Evolutionary conservation across 2,329 filamentous ascomycete species (phyloP), one percentile per base, ranked within the genome.

Genomic region (Aspergillus ochraceus): DNA sequence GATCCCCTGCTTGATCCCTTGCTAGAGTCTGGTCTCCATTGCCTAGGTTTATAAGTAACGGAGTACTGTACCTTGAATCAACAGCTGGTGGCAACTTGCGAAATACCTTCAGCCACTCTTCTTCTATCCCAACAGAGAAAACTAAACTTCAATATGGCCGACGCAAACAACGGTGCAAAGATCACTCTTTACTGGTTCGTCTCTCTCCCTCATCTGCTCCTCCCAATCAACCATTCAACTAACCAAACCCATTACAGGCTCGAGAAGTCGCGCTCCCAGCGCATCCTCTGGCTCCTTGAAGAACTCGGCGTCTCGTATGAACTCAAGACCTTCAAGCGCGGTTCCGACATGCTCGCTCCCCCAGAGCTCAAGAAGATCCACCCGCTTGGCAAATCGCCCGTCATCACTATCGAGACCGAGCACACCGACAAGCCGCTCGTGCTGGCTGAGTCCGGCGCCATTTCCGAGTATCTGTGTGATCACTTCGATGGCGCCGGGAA

Each of bases 211-310:
- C 4, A 2, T 12, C 17, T 12, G 29, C 14, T 14, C 17, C 14
- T 4, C 5, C 6, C 19, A 12, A 47, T 4, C 4, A 6, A 11
- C 1, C 11, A n/a, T n/a, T n/a, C n/a, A 6, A 54, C 50, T 64
- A 29, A 63, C 32, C 22, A 50, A 29, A 8, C 53, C 12, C 24
- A 12, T 14, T 4, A 36, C 56, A 96, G 92, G 92, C 88, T 96
- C 61, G 86, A 94, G 68, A 82, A 89, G 67, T 96, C 92, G 58
- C 90, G 92, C 66, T 87, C 90, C 12, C 91, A 96, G 75, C 87
- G 91, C 63, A 89, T 94, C 60, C 80, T 95, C 49, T 96, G 91
- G 90, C 87, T 96, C 6, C 84, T 96, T 49, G 90, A 95, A 73
- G 91, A 94, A 75, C 87, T 95, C 62, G 83, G 89, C 49, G 76